Conservation (phyloP, 768 basidiomycete species). For the Gloeostereum incarnatum region DNA sequence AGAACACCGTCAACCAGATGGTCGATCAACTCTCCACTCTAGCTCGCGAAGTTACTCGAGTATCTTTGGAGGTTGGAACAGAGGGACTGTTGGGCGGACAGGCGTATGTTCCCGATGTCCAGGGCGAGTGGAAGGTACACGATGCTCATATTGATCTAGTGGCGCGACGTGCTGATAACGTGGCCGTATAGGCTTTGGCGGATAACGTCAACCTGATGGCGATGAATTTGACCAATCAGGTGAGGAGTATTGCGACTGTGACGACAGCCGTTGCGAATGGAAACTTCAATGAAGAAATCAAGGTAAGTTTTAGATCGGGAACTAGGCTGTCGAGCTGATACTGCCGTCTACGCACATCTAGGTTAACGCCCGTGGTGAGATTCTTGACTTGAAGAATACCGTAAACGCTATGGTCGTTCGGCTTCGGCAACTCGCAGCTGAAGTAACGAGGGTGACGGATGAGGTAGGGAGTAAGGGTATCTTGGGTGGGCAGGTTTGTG, state of each 20-base stretch:
- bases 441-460: conserved; percentile 62
- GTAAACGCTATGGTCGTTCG: conserved; percentile 68
- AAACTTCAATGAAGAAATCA: conserved; percentile 61
- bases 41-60: conserved; percentile 81
- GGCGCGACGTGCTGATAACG: conserved; percentile 58
- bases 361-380: conserved; percentile 46
- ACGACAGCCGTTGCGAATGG: conserved; percentile 69
- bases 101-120: conserved; percentile 84
- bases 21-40: conserved; percentile 71
- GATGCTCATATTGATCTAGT: conserved; percentile 1
- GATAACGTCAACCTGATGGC: conserved; percentile 57
- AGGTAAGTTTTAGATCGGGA: conserved; percentile 80
- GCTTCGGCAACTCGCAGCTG: conserved; percentile 47
- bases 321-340: conserved; percentile 53
- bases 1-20: conserved; percentile 84
- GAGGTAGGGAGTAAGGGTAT: conserved; percentile 75
- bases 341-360: conserved; percentile 45
- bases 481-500: conserved; percentile 84
- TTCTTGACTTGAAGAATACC: conserved; percentile 53
- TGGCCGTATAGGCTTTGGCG: conserved; percentile 43
- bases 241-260: conserved; percentile 57
- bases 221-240: conserved; percentile 56
- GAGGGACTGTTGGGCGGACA: conserved; percentile 94
- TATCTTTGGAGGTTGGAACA: conserved; percentile 86
- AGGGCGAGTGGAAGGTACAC: conserved; percentile 87